Base-by-base conservation (phyloP, 139 green algal species). In the Chlamydomonas schloesseri region DNA sequence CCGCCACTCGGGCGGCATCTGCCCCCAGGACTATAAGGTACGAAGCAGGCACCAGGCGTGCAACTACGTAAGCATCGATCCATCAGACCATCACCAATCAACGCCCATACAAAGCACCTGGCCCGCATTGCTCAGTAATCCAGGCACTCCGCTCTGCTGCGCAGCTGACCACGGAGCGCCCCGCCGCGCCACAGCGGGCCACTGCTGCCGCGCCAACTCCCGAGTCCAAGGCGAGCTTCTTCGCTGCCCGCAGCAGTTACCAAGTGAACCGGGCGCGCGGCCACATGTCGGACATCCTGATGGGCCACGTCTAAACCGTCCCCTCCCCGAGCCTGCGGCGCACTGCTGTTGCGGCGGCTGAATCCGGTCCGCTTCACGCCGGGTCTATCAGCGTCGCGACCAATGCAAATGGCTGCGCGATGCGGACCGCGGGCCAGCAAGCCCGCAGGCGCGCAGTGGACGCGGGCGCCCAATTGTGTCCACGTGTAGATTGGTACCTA, bases 1-100 rank as follows among this genome's bases (percentile, higher is more conserved):
- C 86, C 74, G 90, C 24, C 74, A 89, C 76, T 89, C 84, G 9
- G 89, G 75, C 8, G 88, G 90, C 81, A 91, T 93, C 84, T 91
- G 90, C 71, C 81, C 88, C 5, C 53, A 67, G 34, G 84, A 89
- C 29, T 91, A 92, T 64, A 88, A 92, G 86, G 84, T 91, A 31
- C 13, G 88, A 6, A 58, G 50, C 57, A 70, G n/a, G 1, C 71
- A 79, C 13, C 10, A 29, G n/a, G n/a, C n/a, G n/a, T n/a, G n/a
- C n/a, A n/a, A n/a, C n/a, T n/a, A n/a, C n/a, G n/a, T n/a, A n/a
- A n/a, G n/a, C n/a, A n/a, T n/a, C n/a, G n/a, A n/a, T n/a, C n/a
- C n/a, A n/a, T n/a, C n/a, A n/a, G n/a, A n/a, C n/a, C n/a, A n/a
- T n/a, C n/a, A n/a, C n/a, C n/a, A n/a, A n/a, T n/a, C n/a, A n/a